These are phyloP conservation scores for Rubroboletus satanas DNA, from an alignment of 768 basidiomycete genomes.

Conservation along the genomic window DNA sequence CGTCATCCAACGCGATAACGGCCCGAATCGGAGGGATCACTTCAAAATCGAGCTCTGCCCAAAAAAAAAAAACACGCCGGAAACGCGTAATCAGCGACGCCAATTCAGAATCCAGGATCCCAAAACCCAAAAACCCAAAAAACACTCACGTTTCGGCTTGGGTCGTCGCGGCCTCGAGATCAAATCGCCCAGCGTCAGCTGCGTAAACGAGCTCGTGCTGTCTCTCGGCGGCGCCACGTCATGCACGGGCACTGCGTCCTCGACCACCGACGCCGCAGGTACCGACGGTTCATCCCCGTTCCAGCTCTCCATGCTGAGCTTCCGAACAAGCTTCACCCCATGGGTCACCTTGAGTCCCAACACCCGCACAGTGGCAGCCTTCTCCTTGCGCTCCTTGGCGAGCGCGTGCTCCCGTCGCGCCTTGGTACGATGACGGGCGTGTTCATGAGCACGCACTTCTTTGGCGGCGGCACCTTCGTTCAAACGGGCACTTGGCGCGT, in stretches of 20 bases:
- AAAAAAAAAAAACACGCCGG: not conserved
- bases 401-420: constrained; percentile 31
- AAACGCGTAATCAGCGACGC: not conserved
- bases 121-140: not conserved
- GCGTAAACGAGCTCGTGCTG: constrained; percentile 9
- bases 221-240: constrained; percentile 4
- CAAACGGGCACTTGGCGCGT: constrained; percentile 13
- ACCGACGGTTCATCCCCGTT: constrained; percentile 21
- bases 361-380: constrained; percentile 13
- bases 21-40: constrained; percentile 29
- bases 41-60: constrained; percentile 29
- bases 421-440: constrained; percentile 32
- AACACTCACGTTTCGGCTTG: constrained; percentile 26
- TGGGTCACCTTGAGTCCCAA: constrained; percentile 19
- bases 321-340: constrained; percentile 20
- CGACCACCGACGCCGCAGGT: not conserved
- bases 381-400: constrained; percentile 31
- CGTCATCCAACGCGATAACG: constrained; percentile 32
- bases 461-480: constrained; percentile 19
- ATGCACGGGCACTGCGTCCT: not conserved
- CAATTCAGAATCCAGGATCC: not conserved
- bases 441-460: constrained; percentile 32
- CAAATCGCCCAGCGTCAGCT: constrained; percentile 27
- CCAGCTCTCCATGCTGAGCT: constrained; percentile 28
- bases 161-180: constrained; percentile 21